Conservation (phyloP, 495 filamentous ascomycete genomes). For the Hyaloscypha bicolor region DNA sequence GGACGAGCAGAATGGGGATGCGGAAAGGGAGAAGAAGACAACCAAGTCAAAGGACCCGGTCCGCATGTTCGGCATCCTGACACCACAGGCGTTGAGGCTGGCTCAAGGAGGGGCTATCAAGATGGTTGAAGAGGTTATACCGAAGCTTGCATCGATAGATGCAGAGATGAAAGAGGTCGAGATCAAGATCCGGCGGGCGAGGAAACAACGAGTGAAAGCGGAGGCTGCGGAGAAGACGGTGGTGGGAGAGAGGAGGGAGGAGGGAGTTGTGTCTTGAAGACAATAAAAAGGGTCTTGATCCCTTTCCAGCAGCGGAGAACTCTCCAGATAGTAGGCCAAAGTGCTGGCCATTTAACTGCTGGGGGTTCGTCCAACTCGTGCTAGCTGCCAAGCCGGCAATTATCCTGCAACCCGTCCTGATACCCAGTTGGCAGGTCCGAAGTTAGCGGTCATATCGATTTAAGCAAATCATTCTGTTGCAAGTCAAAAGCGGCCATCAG, state of each 20-base stretch:
- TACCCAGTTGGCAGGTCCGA: no score
- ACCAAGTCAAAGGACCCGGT: slow-evolving; percentile 54
- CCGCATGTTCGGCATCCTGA: slow-evolving; percentile 70
- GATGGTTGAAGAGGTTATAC: slow-evolving; percentile 48
- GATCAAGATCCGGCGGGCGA: slow-evolving; percentile 50
- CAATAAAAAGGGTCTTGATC: no score
- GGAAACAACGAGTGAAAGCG: slow-evolving; percentile 51
- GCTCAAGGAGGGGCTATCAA: slow-evolving; percentile 53
- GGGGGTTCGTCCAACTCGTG: no score
- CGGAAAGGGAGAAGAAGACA: slow-evolving; percentile 1
- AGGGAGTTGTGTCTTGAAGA: slow-evolving; percentile 3
- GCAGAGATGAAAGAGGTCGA: slow-evolving; percentile 52
- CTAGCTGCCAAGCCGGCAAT: no score
- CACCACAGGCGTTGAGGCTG: slow-evolving; percentile 58
- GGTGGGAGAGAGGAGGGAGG: slow-evolving; percentile 26
- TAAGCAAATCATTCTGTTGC: no score
- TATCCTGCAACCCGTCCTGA: no score
- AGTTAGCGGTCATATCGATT: no score
- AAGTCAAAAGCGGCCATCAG: no score
- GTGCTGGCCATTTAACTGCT: no score
- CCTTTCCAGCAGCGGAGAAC: no score
- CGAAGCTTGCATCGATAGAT: slow-evolving; percentile 41
- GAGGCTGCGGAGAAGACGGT: slow-evolving; percentile 27
- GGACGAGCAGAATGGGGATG: neutral
- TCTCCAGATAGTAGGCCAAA: no score